Percentiles rank a stretch among this genome's conserved stretches.
These are phyloP conservation scores for Talaromyces sp. DNA, from an alignment of 2,329 filamentous ascomycete species.

Conservation along the genomic window DNA sequence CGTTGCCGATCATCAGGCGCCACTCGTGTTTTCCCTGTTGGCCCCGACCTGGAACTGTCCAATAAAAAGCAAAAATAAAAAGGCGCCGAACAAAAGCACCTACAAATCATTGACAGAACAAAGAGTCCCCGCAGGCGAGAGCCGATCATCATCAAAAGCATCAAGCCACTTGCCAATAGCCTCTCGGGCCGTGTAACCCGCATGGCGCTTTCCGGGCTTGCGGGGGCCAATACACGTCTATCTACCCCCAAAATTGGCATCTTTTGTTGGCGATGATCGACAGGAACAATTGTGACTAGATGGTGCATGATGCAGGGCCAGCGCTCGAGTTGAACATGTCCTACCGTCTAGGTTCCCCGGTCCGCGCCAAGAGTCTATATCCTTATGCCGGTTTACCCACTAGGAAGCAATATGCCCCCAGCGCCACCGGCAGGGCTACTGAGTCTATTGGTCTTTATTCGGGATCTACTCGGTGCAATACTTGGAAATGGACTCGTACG, in stretches of 20 bases:
- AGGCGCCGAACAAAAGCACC: no score
- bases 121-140: background rate
- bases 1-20: background rate
- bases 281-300: slow-evolving; percentile 7
- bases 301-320: slow-evolving; percentile 5
- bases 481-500: background rate
- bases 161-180: background rate
- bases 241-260: background rate
- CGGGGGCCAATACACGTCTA: background rate
- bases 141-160: background rate
- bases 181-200: background rate
- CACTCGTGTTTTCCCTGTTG: slow-evolving; percentile 1
- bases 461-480: background rate
- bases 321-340: slow-evolving; percentile 8
- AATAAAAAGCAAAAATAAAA: background rate
- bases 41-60: background rate
- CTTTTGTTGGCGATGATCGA: slow-evolving; percentile 1
- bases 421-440: background rate
- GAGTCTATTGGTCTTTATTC: slow-evolving; percentile 7
- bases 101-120: no score
- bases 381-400: background rate
- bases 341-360: background rate
- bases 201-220: background rate
- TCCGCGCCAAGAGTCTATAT: background rate
- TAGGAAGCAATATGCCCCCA: background rate